Evolutionary conservation across 2,329 filamentous ascomycete genomes (phyloP).

Genomic region (Drechslerella dactyloides): DNA sequence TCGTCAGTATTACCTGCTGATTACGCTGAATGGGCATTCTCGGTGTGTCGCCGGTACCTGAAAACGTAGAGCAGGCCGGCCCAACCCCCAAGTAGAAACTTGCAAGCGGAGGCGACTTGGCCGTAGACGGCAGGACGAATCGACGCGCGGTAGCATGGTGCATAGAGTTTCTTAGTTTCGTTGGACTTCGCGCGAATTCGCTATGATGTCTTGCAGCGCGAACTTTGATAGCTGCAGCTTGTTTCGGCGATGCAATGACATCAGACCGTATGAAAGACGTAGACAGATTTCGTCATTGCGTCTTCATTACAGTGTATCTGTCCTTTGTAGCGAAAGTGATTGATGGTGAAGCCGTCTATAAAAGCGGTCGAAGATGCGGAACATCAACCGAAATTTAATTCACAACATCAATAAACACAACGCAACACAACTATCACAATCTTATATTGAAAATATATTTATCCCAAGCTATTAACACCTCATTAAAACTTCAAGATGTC

Average conservation of each 20-base stretch:
- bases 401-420: constrained; percentile 22
- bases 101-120: neutral
- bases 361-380: constrained; percentile 18
- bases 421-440: constrained; percentile 7
- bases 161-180: constrained; percentile 10
- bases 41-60: neutral
- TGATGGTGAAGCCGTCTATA: constrained; percentile 30
- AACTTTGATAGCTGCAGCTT: constrained; percentile 8
- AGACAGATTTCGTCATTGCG: constrained; percentile 19
- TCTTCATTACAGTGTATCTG: constrained; percentile 16
- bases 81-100: neutral
- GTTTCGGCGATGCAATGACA: constrained; percentile 32
- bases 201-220: constrained; percentile 29
- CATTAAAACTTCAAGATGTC: constrained; percentile 59
- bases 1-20: constrained; percentile 42
- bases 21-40: no score
- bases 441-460: constrained; percentile 4
- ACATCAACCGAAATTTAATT: neutral
- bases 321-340: neutral
- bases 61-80: neutral
- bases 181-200: constrained; percentile 26
- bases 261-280: constrained; percentile 37
- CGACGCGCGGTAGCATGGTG: neutral
- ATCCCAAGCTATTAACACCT: constrained; percentile 5
- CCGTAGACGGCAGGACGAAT: constrained; percentile 19